Conservation (phyloP, 2,329 filamentous ascomycete genomes). For the Trichoderma polysporum region DNA sequence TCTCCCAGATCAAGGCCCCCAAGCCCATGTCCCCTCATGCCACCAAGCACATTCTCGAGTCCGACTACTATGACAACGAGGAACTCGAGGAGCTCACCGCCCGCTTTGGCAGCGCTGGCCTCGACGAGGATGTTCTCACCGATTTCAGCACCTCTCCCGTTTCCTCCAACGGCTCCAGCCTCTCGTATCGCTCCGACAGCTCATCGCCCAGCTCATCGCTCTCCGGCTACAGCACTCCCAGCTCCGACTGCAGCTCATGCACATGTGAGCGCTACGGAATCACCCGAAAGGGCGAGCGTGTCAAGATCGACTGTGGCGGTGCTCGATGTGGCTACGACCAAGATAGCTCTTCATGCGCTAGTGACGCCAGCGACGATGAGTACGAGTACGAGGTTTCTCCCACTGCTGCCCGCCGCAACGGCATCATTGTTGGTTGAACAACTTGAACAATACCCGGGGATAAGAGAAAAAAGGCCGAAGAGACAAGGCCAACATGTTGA, state of each 20-base stretch:
- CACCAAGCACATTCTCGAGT: constrained; percentile 81
- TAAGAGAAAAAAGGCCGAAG: constrained; percentile 27
- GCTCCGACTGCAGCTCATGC: constrained; percentile 76
- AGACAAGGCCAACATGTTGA: constrained; percentile 35
- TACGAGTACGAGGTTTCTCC: constrained; percentile 45
- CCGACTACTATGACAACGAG: constrained; percentile 70
- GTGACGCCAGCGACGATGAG: constrained; percentile 59
- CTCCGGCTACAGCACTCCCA: constrained; percentile 76
- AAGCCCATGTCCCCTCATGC: constrained; percentile 87
- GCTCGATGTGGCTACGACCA: constrained; percentile 82
- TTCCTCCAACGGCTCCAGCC: constrained; percentile 67
- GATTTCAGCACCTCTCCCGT: constrained; percentile 59
- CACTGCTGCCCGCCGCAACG: constrained; percentile 60
- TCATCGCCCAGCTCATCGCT: constrained; percentile 71
- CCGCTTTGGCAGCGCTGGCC: constrained; percentile 64
- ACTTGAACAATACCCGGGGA: neutral
- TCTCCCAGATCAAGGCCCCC: constrained; percentile 86
- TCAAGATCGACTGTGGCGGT: constrained; percentile 95
- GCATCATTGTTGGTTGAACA: constrained; percentile 56
- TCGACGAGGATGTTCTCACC: constrained; percentile 57
- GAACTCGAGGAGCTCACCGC: constrained; percentile 76
- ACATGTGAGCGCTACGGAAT: constrained; percentile 96
- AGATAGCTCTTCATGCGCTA: constrained; percentile 60
- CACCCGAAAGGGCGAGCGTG: constrained; percentile 85
- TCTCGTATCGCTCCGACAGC: constrained; percentile 71